These are phyloP conservation scores for Beauveria pseudobassiana DNA, from an alignment of 2,329 filamentous ascomycete genomes.

Conservation along the genomic window DNA sequence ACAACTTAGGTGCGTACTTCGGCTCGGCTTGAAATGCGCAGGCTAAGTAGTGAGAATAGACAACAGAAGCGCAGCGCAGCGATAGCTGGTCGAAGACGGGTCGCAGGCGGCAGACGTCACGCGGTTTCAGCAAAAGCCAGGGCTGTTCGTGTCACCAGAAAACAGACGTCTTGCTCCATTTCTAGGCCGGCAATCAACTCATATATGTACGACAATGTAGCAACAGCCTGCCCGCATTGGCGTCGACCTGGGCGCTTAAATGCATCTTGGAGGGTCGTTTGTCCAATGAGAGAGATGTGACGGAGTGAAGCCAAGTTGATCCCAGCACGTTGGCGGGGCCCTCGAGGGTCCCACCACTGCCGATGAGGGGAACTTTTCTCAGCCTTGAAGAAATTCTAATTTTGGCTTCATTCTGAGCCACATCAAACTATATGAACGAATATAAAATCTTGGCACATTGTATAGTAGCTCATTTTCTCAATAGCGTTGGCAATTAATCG, in stretches of 20 bases:
- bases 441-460: no score
- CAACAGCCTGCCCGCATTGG: slow-evolving; percentile 12
- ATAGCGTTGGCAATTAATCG: no score
- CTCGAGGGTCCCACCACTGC: not conserved
- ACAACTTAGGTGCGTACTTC: not conserved
- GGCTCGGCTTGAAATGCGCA: not conserved
- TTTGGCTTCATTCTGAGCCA: not conserved
- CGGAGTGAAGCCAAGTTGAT: not conserved
- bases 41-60: not conserved
- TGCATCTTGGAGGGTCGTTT: slow-evolving; percentile 12
- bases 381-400: not conserved
- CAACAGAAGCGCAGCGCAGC: not conserved
- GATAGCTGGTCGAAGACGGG: not conserved
- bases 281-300: slow-evolving; percentile 14
- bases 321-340: not conserved
- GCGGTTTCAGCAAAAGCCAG: not conserved
- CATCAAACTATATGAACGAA: no score
- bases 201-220: not conserved
- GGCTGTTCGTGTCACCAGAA: not conserved
- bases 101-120: not conserved
- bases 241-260: slow-evolving; percentile 24
- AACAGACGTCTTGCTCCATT: slow-evolving; percentile 10
- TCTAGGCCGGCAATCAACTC: slow-evolving; percentile 13
- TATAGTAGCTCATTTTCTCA: no score
- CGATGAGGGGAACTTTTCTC: not conserved